Evolutionary conservation across 768 basidiomycete species (phyloP), one percentile per base, ranked within the genome.

Genomic region (Tulasnella sp.): DNA sequence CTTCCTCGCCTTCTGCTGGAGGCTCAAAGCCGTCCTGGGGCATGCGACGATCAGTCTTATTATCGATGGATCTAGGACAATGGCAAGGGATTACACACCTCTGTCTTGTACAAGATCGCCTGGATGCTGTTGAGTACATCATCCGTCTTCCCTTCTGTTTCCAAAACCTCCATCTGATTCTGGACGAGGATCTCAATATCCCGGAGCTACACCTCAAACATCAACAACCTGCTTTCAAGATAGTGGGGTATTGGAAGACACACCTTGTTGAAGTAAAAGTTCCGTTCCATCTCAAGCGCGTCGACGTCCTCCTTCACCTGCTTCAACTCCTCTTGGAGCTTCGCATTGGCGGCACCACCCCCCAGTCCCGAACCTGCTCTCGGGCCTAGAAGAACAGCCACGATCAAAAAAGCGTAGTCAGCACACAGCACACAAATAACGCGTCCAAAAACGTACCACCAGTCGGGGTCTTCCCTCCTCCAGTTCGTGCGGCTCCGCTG

Each of bases 191-290:
- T 87, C 72, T 99, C 96, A 65, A 99, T 98, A 60, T 94, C 87
- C 31, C 96, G 84, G 57, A 99, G 80, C 92, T 98, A 65, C 62
- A 24, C 25, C n/a, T 1, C 29, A 54, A n/a, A 60, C 48, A 27
- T n/a, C 29, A 12, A 0, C 15, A 21, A 22, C 53, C 11, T 46
- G 46, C 55, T 54, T 60, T 30, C 17, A 50, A 22, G 9, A 58
- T 17, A 29, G 24, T 56, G 55, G 45, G 9, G 51, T 63, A 58
- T 49, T 43, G 44, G 42, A 42, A 30, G 27, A 66, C 77, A 49
- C 65, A 94, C 93, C 81, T 97, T 99, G 67, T 87, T 84, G 71
- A 98, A 99, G 73, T 99, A 99, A 71, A 99, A 98, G 70, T 98
- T 93, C 48, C 93, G 76, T 73, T 99, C 96, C 75, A 92, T 97